Evolutionary conservation across 352 stramenopile genomes (phyloP).

Genomic region (Globisporangium takayamanum): DNA sequence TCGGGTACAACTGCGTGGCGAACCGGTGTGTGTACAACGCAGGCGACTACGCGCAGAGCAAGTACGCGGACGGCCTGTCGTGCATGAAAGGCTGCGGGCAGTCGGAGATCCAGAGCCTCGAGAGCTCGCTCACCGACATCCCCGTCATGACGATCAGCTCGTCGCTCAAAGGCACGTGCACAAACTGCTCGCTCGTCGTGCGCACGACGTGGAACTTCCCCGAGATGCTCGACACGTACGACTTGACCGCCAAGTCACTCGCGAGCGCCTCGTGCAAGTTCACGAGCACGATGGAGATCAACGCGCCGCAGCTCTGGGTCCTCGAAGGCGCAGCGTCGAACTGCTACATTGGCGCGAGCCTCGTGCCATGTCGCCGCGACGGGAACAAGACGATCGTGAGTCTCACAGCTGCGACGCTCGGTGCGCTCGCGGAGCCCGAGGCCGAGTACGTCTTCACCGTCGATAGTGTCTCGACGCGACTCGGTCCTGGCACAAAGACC

Average conservation of each 20-base stretch:
- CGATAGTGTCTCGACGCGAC: constrained; percentile 54
- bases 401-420: constrained; percentile 30
- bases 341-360: constrained; percentile 25
- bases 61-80: constrained; percentile 36
- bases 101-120: constrained; percentile 37
- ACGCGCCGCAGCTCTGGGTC: constrained; percentile 53
- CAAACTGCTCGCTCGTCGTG: constrained; percentile 54
- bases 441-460: constrained; percentile 46
- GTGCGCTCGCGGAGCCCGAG: constrained; percentile 28
- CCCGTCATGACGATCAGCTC: constrained; percentile 38
- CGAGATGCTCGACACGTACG: constrained; percentile 55
- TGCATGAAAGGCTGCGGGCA: constrained; percentile 46
- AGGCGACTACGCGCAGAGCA: constrained; percentile 17
- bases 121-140: constrained; percentile 42
- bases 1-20: constrained; percentile 43
- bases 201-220: constrained; percentile 68
- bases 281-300: constrained; percentile 34
- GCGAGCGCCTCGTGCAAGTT: constrained; percentile 34
- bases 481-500: constrained; percentile 46
- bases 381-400: constrained; percentile 52
- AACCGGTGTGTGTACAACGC: constrained; percentile 43
- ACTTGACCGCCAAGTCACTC: constrained; percentile 40
- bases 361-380: constrained; percentile 36
- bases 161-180: constrained; percentile 63
- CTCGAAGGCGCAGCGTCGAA: constrained; percentile 30